These are phyloP conservation scores for Parascedosporium putredinis DNA, from an alignment of 2,329 filamentous ascomycete species.

Conservation along the genomic window DNA sequence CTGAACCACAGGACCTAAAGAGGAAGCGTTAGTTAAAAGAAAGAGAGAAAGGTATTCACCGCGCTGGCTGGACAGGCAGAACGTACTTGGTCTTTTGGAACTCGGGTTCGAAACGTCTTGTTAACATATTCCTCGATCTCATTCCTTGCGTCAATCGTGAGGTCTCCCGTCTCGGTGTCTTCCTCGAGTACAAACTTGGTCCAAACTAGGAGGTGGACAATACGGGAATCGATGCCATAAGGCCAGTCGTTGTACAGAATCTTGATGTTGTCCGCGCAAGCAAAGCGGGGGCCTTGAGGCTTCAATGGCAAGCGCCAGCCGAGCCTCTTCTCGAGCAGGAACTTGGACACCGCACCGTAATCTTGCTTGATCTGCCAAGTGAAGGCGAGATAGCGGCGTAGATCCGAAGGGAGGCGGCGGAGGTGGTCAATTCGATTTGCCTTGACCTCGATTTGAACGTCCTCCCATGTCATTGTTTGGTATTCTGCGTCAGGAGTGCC, in stretches of 20 bases:
- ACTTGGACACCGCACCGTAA: slow-evolving; percentile 69
- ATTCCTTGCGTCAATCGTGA: slow-evolving; percentile 51
- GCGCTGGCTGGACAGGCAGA: neutral
- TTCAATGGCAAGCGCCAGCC: slow-evolving; percentile 48
- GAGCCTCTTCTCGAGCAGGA: slow-evolving; percentile 61
- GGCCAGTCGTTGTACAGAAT: slow-evolving; percentile 90
- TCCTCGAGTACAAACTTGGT: slow-evolving; percentile 76
- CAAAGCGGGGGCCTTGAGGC: slow-evolving; percentile 28
- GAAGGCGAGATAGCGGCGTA: slow-evolving; percentile 69
- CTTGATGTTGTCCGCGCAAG: slow-evolving; percentile 48
- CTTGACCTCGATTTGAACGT: slow-evolving; percentile 52
- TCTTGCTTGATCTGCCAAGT: slow-evolving; percentile 50
- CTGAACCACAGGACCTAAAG: slow-evolving; percentile 33
- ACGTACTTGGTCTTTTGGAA: slow-evolving; percentile 44
- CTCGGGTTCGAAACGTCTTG: slow-evolving; percentile 48
- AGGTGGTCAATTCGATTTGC: slow-evolving; percentile 66
- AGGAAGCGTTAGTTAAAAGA: slow-evolving; percentile 7
- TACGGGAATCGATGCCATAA: slow-evolving; percentile 68
- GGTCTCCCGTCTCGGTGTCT: slow-evolving; percentile 51
- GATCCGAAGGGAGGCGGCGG: slow-evolving; percentile 63
- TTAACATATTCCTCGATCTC: slow-evolving; percentile 64
- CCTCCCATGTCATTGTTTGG: slow-evolving; percentile 53
- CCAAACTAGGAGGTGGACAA: slow-evolving; percentile 85
- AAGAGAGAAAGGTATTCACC: neutral
- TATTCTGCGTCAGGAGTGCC: slow-evolving; percentile 60